Base-by-base conservation (phyloP, 306 rosid species). In the Benincasa hispida region DNA sequence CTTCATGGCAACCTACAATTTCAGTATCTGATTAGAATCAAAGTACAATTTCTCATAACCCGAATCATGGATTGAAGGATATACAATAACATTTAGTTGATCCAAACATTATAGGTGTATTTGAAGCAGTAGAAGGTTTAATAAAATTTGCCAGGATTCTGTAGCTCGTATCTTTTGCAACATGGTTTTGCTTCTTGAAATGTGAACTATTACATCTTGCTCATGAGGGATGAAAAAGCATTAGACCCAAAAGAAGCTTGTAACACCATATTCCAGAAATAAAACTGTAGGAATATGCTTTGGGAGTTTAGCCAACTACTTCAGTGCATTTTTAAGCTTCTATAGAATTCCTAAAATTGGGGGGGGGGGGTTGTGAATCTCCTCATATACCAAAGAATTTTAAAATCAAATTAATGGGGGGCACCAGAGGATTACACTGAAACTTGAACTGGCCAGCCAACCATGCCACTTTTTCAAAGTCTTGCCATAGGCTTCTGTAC, bases 381-480 rank as follows among this genome's bases (percentile, higher is more conserved):
- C 56, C 18, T 5, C 25, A 27, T 48, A 48, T 18, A 50, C 59
- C 24, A 48, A 70, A 28, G 54, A 72, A 60, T 22, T 35, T 84
- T 57, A 58, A 74, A 76, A 35, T 76, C 45, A 79, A 21, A 37
- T 48, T 48, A 62, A 66, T 14, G 54, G n/a, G 72, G 68, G 79
- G 78, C 19, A 81, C 69, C 61, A 54, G 78, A 84, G 78, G 78
- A 79, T 89, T 94, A 95, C 99, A 75, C 89, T 77, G 97, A 95
- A 92, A 85, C 87, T 89, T 81, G 99, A 90, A 78, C 97, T 90
- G 62, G 99, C 97, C 59, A 95, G 87, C 99, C 99, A 95, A 79
- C 99, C 99, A 76, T 95, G 99, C 89, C 88, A 95, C 85, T 92
- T 88, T 86, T 92, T 95, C 79, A 92, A 88, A 80, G 98, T 95